Conservation (phyloP, 73 alveolate genomes). For the Tetrahymena elliotti region DNA sequence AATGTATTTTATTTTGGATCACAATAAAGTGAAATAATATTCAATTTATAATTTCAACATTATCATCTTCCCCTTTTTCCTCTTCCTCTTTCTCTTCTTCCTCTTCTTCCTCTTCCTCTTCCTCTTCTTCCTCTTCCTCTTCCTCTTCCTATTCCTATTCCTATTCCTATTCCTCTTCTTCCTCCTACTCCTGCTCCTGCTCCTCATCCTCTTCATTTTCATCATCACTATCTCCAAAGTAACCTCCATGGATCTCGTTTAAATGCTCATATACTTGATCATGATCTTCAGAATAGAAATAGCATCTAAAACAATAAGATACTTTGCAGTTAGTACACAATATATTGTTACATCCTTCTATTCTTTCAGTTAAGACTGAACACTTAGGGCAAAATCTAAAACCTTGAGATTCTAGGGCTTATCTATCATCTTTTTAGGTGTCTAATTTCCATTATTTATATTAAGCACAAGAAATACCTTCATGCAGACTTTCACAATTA, state of each 20-base stretch:
- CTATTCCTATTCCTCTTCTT: not conserved
- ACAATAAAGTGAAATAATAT: no score
- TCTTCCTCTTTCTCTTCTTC: no score
- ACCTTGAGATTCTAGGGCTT: not conserved
- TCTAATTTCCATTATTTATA: not conserved
- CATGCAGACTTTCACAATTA: not conserved
- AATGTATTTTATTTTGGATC: no score
- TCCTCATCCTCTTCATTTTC: not conserved
- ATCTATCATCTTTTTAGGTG: not conserved
- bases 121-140: no score
- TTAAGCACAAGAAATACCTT: not conserved
- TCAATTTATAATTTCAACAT: no score
- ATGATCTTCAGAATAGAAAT: not conserved
- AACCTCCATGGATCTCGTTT: not conserved
- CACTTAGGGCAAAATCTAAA: not conserved
- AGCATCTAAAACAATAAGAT: not conserved
- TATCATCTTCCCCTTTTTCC: no score
- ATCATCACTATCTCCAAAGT: not conserved
- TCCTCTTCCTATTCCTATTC: not conserved
- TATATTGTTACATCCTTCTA: not conserved
- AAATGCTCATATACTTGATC: not conserved
- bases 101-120: no score
- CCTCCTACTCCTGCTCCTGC: not conserved
- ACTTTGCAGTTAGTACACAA: not conserved
- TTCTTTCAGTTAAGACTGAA: not conserved